phyloP scores from a whole-genome alignment of 208 protist species.

The Histomonas meleagridis region DNA sequence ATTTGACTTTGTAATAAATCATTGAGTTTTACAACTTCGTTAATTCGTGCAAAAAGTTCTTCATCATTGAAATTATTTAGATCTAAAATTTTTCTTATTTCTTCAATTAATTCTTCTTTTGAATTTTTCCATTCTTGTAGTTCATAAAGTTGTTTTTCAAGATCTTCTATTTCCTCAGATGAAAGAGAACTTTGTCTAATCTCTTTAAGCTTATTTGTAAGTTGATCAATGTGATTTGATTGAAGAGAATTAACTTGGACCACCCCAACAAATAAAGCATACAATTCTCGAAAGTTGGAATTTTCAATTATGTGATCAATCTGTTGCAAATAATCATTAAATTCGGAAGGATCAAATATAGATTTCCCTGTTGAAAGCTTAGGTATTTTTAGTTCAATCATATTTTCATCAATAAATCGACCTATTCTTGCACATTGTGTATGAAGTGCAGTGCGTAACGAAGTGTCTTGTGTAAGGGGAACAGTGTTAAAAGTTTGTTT shows the following conservation, averaged over 20 bases:
- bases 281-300: not conserved
- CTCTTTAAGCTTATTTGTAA: not conserved
- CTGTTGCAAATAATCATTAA: not conserved
- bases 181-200: not conserved
- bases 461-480: not conserved
- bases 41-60: too few relatives aligned
- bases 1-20: too few relatives aligned
- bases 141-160: not conserved
- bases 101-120: not conserved
- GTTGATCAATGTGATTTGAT: not conserved
- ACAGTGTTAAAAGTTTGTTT: not conserved
- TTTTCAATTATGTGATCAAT: not conserved
- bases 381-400: not conserved
- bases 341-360: not conserved
- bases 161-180: not conserved
- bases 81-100: too few relatives aligned
- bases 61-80: too few relatives aligned
- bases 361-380: not conserved
- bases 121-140: not conserved
- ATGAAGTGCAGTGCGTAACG: not conserved
- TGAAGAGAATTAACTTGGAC: not conserved
- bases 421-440: not conserved
- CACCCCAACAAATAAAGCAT: not conserved
- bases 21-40: too few relatives aligned
- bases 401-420: not conserved